Conservation (phyloP, 2,329 filamentous ascomycete genomes). For the Penicillium sp. region DNA sequence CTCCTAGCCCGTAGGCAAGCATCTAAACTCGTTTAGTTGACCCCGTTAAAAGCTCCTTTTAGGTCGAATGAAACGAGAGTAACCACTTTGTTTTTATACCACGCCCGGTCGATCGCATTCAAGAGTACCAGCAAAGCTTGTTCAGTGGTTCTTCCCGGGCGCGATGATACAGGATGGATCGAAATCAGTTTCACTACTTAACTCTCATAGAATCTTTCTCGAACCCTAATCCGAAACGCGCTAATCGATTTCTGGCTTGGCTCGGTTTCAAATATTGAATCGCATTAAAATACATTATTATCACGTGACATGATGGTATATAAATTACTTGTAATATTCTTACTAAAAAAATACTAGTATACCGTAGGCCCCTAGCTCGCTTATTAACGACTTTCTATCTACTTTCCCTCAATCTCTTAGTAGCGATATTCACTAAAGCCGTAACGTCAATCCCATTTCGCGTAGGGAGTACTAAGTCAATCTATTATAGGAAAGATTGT, state of each 20-base stretch:
- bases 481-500: not conserved
- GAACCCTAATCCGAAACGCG: not conserved
- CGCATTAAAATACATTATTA: not conserved
- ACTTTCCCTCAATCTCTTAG: not conserved
- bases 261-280: not conserved
- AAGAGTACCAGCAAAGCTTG: no score
- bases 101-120: no score
- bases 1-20: no score
- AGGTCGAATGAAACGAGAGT: no score
- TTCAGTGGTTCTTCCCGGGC: no score
- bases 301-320: no score
- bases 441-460: not conserved
- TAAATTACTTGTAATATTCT: not conserved
- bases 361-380: not conserved
- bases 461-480: not conserved
- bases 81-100: no score
- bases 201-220: not conserved
- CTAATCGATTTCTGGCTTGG: not conserved
- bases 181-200: no score
- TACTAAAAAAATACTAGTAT: not conserved
- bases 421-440: not conserved
- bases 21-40: no score
- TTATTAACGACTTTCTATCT: not conserved
- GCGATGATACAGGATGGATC: no score
- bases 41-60: no score